Conservation (phyloP, 2,329 filamentous ascomycete species). For the Sodiomyces alkalinus region DNA sequence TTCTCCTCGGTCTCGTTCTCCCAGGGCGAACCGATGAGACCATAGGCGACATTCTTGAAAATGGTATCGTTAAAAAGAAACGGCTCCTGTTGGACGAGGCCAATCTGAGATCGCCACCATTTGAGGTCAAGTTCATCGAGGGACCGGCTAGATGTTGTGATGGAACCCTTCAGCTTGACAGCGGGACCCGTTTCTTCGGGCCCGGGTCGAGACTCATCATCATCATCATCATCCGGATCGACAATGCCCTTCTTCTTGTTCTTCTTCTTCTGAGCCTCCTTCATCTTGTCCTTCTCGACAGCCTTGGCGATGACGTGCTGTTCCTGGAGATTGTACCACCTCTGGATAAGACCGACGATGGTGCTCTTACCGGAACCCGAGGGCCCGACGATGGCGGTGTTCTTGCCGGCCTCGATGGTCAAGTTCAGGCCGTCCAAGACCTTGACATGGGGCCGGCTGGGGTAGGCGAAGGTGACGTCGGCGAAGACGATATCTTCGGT, state of each 20-base stretch:
- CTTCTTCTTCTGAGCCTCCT: conserved; percentile 22
- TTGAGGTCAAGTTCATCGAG: conserved; percentile 45
- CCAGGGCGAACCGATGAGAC: conserved; percentile 36
- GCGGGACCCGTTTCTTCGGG: conserved; percentile 22
- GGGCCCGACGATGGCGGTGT: conserved; percentile 59
- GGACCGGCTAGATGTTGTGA: conserved; percentile 36
- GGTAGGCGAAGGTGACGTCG: conserved; percentile 59
- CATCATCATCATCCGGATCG: conserved; percentile 13
- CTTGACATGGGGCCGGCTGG: conserved; percentile 46
- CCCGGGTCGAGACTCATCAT: no score
- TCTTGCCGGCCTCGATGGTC: conserved; percentile 45
- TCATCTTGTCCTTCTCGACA: conserved; percentile 30
- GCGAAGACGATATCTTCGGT: conserved; percentile 33
- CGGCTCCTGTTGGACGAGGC: conserved; percentile 53
- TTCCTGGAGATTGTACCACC: conserved; percentile 52
- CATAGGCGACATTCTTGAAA: conserved; percentile 45
- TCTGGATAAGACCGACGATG: conserved; percentile 53
- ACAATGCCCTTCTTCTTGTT: conserved; percentile 13
- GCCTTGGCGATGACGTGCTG: conserved; percentile 36
- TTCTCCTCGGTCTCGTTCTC: conserved; percentile 35
- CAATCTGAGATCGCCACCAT: conserved; percentile 47
- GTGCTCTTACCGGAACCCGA: conserved; percentile 64
- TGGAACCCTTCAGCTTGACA: conserved; percentile 32
- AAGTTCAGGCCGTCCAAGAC: conserved; percentile 46
- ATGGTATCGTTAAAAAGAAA: conserved; percentile 54